phyloP scores from a whole-genome alignment of 805 yeast species.

The Saccharomyces jurei region DNA sequence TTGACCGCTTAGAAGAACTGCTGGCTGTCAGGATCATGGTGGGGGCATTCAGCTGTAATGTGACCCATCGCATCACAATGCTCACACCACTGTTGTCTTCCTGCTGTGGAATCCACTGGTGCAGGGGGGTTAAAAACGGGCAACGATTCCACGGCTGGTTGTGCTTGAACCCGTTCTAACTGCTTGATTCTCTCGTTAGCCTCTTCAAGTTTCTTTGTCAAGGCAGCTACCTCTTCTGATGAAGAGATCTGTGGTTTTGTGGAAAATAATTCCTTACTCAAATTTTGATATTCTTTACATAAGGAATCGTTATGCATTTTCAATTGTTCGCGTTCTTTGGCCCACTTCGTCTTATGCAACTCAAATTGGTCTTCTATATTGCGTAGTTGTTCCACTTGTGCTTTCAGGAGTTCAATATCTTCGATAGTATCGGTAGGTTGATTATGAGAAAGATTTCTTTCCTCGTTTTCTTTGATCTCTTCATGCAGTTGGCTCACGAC shows the following conservation, averaged over 20 bases:
- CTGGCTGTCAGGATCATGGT: slow-evolving; percentile 33
- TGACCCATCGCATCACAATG: slow-evolving; percentile 89
- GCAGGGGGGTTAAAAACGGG: slow-evolving; percentile 23
- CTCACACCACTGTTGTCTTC: slow-evolving; percentile 82
- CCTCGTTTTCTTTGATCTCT: slow-evolving; percentile 28
- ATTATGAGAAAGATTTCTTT: slow-evolving; percentile 5
- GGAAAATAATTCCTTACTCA: slow-evolving; percentile 22
- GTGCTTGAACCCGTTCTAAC: slow-evolving; percentile 12
- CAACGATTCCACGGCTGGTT: slow-evolving; percentile 12
- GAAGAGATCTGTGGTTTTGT: slow-evolving; percentile 6
- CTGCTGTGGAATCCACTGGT: slow-evolving; percentile 51
- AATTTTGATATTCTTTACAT: slow-evolving; percentile 21
- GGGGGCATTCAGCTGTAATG: slow-evolving; percentile 80
- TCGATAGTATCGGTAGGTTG: background rate
- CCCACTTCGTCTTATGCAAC: slow-evolving; percentile 16
- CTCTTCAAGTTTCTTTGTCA: slow-evolving; percentile 26
- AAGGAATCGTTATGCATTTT: slow-evolving; percentile 24
- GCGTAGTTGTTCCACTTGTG: slow-evolving; percentile 9
- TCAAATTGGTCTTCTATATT: slow-evolving; percentile 11
- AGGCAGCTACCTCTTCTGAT: slow-evolving; percentile 17
- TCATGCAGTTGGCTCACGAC: slow-evolving; percentile 28
- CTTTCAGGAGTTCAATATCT: slow-evolving; percentile 3
- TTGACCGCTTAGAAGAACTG: slow-evolving; percentile 4
- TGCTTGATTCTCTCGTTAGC: slow-evolving; percentile 16
- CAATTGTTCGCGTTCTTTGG: slow-evolving; percentile 23